phyloP scores from a whole-genome alignment of 345 rosid genomes.

The Geranium brycei region DNA sequence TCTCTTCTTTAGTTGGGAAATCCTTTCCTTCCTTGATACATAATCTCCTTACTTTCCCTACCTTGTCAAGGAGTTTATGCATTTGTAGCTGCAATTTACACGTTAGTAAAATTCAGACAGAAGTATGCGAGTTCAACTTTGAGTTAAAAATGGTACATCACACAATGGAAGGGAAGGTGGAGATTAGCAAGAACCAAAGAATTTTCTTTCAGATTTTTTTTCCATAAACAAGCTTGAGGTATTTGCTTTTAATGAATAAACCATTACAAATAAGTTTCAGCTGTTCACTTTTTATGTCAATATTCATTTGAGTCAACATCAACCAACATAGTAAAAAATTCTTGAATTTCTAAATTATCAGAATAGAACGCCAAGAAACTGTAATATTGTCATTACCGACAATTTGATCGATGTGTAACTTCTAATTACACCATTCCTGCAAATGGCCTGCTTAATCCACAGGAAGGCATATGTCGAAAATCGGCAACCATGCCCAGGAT shows the following conservation, averaged over 20 bases:
- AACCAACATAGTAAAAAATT: no score
- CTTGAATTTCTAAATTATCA: neutral
- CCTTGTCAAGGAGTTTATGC: slow-evolving; percentile 38
- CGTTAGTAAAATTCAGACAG: slow-evolving; percentile 1
- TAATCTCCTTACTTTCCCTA: slow-evolving; percentile 48
- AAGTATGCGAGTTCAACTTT: neutral
- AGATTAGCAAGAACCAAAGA: no score
- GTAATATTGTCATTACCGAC: slow-evolving; percentile 41
- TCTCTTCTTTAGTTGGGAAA: slow-evolving; percentile 43
- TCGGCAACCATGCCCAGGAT: slow-evolving; percentile 65
- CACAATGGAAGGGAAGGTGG: no score
- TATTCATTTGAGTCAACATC: neutral
- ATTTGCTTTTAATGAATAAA: neutral
- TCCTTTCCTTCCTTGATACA: slow-evolving; percentile 37
- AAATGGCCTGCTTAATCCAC: slow-evolving; percentile 73
- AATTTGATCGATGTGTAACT: slow-evolving; percentile 69
- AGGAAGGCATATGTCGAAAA: slow-evolving; percentile 78
- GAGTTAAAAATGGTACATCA: neutral
- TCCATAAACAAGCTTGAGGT: neutral
- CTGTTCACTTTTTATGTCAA: neutral
- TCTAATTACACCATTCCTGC: slow-evolving; percentile 54
- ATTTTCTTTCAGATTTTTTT: no score
- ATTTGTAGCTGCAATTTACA: slow-evolving; percentile 41
- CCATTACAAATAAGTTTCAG: neutral
- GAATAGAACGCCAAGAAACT: slow-evolving; percentile 1